A percentile compares a stretch with the other conserved stretches of the same genome.
phyloP scores from a whole-genome alignment of 495 filamentous ascomycete species.

The Penicillium argentinense region DNA sequence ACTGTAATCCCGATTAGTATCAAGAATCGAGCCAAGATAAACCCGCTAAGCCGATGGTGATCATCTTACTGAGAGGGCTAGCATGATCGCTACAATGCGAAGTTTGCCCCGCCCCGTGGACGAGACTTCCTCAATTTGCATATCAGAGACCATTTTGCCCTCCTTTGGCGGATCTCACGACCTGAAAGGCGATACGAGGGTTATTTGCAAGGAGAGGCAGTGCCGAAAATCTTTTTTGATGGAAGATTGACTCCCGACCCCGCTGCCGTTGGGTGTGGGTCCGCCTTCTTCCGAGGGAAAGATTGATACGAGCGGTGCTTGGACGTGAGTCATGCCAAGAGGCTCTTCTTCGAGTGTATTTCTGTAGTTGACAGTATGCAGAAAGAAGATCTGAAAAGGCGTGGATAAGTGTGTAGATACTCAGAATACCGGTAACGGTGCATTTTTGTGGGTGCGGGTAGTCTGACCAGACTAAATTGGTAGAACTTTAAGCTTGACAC shows the following conservation, averaged over 20 bases:
- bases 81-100: conserved; percentile 24
- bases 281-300: conserved; percentile 1
- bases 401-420: no score
- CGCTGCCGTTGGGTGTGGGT: not conserved
- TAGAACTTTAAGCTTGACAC: no score
- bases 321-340: not conserved
- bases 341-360: not conserved
- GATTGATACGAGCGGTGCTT: not conserved
- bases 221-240: not conserved
- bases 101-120: conserved; percentile 16
- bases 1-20: conserved; percentile 3
- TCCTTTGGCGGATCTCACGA: no score
- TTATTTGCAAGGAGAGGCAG: no score
- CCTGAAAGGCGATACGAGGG: no score
- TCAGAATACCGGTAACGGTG: no score
- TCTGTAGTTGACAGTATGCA: no score
- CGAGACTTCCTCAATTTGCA: conserved; percentile 18
- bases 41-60: no score
- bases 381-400: no score
- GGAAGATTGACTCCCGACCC: not conserved
- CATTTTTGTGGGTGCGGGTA: no score
- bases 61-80: conserved; percentile 26
- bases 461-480: no score
- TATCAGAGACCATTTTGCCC: conserved; percentile 10
- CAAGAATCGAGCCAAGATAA: no score